Base-by-base conservation (phyloP, 1,284 basidiomycete genomes). In the Cryptococcus floricola region DNA sequence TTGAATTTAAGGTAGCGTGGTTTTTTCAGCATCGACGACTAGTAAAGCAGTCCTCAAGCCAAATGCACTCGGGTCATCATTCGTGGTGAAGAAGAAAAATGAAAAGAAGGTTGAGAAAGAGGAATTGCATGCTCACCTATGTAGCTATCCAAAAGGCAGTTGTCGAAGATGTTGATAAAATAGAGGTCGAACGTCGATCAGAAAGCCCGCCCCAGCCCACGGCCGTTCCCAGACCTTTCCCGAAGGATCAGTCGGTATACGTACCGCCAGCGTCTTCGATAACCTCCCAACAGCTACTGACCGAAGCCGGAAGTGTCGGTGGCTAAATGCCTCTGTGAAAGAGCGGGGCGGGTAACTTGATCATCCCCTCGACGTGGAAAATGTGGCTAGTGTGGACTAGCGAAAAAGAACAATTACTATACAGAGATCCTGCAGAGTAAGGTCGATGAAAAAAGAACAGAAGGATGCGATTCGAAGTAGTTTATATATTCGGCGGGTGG, bases 51-150 rank as follows among this genome's bases (percentile, higher is more conserved):
- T 66, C 71, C 68, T 75, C 70, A 73, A 75, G 73, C 73, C 73
- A 75, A 75, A 75, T 75, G 73, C 73, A 75, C 73, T 75, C 73
- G 52, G 71, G 73, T 75, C 73, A 75, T 75, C 73, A 59, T 43
- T 59, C 41, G 50, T n/a, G 39, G 31, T 54, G 53, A 23, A 46
- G 39, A 39, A 37, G 46, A 37, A 51, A 42, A 39, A 37, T 37
- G 25, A 18, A 28, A 39, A 44, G 49, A 60, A 60, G 50, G 54
- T 56, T 56, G 50, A 37, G 31, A 42, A 43, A 44, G 50, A 48
- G 42, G 53, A 58, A 57, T 60, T 68, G 60, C 63, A 66, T 68
- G 70, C 70, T 72, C 70, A 72, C 70, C 68, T 55, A 60, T 38
- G 31, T 50, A 50, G 7, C 27, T 31, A 27, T 47, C 31, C 31